Percentiles rank a stretch among this genome's conserved stretches.
These are phyloP conservation scores for Zygoascus meyerae DNA, from an alignment of 1,139 yeast genomes.

Conservation along the genomic window DNA sequence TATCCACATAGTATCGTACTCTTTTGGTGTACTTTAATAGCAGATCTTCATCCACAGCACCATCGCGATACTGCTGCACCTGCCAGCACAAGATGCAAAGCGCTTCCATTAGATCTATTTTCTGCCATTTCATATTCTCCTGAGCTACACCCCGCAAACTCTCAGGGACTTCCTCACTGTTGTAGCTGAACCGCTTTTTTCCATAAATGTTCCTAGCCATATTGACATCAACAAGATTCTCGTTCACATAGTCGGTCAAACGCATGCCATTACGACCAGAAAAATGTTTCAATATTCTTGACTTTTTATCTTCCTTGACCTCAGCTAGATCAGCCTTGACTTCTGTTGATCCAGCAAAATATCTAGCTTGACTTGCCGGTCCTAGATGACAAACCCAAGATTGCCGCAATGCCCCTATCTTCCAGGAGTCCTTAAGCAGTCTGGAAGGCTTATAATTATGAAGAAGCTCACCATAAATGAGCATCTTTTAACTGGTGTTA, in stretches of 20 bases:
- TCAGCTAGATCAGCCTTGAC: conserved; percentile 12
- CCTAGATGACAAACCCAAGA: no score
- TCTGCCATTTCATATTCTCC: not conserved
- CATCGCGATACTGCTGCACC: conserved; percentile 7
- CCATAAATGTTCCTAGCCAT: conserved; percentile 10
- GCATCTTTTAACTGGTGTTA: no score
- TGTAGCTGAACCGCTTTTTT: conserved; percentile 9
- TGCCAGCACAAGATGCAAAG: conserved; percentile 13
- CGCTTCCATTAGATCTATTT: conserved; percentile 12
- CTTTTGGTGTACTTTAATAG: not conserved
- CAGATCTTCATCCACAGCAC: not conserved
- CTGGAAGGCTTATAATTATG: no score
- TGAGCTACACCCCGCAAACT: conserved; percentile 1
- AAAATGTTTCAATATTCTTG: not conserved
- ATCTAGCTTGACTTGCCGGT: no score
- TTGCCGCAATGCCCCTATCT: no score
- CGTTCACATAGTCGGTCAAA: conserved; percentile 14
- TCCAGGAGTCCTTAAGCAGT: no score
- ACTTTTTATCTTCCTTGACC: conserved; percentile 5
- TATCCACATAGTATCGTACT: not conserved
- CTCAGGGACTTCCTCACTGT: conserved; percentile 12
- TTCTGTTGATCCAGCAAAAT: no score
- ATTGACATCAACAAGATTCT: conserved; percentile 9
- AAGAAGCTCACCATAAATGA: no score
- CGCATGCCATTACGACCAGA: conserved; percentile 7